Percentiles rank a stretch among this genome's conserved stretches.
Evolutionary conservation across 805 yeast genomes (phyloP).

Genomic region (Saturnispora sanitii): DNA sequence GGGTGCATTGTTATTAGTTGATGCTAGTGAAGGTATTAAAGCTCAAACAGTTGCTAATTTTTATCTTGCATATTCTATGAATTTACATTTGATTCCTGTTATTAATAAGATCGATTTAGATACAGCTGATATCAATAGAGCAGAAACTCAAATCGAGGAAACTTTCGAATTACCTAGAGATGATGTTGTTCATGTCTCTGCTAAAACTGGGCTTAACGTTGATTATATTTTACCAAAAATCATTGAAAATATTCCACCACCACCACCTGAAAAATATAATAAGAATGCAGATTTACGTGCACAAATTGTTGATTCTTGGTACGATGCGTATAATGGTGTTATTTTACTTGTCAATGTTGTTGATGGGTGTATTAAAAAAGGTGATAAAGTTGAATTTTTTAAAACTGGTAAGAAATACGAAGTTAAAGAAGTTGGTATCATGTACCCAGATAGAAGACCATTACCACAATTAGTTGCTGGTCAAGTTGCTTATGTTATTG

Average conservation of each 20-base stretch:
- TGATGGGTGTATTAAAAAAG: constrained; percentile 70
- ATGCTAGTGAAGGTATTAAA: constrained; percentile 93
- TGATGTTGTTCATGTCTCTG: constrained; percentile 78
- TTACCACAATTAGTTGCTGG: constrained; percentile 67
- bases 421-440: constrained; percentile 85
- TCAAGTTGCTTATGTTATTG: constrained; percentile 90
- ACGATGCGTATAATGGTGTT: constrained; percentile 86
- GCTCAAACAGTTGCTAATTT: constrained; percentile 99
- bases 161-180: constrained; percentile 72
- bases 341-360: constrained; percentile 74
- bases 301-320: constrained; percentile 94
- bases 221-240: constrained; percentile 72
- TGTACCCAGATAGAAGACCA: constrained; percentile 81
- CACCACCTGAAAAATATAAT: constrained; percentile 35
- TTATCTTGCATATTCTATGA: constrained; percentile 80
- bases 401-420: constrained; percentile 73
- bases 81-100: constrained; percentile 73
- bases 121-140: constrained; percentile 72
- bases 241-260: constrained; percentile 63
- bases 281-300: constrained; percentile 49
- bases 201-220: constrained; percentile 82
- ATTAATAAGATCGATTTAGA: constrained; percentile 88
- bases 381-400: constrained; percentile 67
- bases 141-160: constrained; percentile 74
- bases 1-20: constrained; percentile 83